phyloP scores from a whole-genome alignment of 257 asterid species.

The Penstemon davidsonii region DNA sequence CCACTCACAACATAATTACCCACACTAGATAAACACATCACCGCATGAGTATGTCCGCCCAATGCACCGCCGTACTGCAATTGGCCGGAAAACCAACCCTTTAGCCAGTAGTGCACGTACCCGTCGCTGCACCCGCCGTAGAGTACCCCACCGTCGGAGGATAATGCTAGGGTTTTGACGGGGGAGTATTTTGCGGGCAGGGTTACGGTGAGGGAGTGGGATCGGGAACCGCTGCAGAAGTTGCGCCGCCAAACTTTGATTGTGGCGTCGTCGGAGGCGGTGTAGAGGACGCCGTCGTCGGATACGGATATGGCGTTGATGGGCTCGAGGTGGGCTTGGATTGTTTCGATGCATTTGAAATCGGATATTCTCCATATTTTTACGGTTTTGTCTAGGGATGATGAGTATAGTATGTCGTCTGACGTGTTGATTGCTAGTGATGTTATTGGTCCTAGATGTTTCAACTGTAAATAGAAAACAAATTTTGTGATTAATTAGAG shows the following conservation, averaged over 20 bases:
- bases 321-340: constrained; percentile 88
- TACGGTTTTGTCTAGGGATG: constrained; percentile 76
- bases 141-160: constrained; percentile 61
- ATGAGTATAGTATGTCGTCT: constrained; percentile 79
- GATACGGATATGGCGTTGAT: constrained; percentile 72
- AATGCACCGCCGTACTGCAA: constrained; percentile 88
- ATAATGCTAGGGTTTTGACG: constrained; percentile 65
- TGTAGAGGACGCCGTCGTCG: constrained; percentile 86
- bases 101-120: constrained; percentile 82
- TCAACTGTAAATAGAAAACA: constrained; percentile 43
- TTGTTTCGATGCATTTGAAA: constrained; percentile 86
- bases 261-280: constrained; percentile 93
- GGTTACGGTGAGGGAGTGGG: constrained; percentile 80
- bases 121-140: constrained; percentile 96
- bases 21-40: constrained; percentile 67
- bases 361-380: constrained; percentile 90
- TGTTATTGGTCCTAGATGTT: constrained; percentile 76
- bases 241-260: constrained; percentile 89
- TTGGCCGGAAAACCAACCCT: constrained; percentile 92
- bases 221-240: constrained; percentile 73
- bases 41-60: constrained; percentile 86
- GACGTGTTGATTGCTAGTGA: constrained; percentile 73
- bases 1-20: constrained; percentile 65
- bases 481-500: background rate
- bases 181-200: constrained; percentile 85